Evolutionary conservation across 2,329 filamentous ascomycete species (phyloP), one percentile per base, ranked within the genome.

Genomic region (Sarocladium brachiariae): DNA sequence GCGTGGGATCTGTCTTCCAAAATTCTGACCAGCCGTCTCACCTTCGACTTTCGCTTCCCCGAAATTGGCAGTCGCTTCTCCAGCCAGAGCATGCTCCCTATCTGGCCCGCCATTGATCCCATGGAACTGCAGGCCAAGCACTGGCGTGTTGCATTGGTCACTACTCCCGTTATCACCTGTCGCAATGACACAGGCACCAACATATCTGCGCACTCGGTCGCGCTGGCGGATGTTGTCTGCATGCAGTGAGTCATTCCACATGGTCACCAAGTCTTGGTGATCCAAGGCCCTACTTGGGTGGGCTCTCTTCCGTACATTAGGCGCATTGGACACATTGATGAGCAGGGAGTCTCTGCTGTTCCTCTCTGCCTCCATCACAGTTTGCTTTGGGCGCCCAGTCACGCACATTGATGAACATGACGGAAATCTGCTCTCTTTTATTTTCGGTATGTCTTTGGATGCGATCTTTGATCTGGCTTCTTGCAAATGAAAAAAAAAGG

Each of bases 121-220:
- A 60, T 67, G 50, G 65, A 71, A 49, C 61, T 80, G 18, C 75
- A 79, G 63, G 63, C 68, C 5, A 69, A 69, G 57, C 75, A 79
- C 57, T 74, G 68, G 63, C 72, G 77, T 4, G 61, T 81, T n/a
- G 72, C 73, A 50, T 66, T 80, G 2, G 73, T 77, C 24, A 73
- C 77, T 4, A 79, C 77, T 0, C 78, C 78, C 1, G 70, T 74
- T 8, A 70, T 81, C 41, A 79, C 75, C 2, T 71, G 77, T 56
- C 70, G 76, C 27, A 76, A 78, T 54, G 76, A 80, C 33, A 70
- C 64, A 2, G 74, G 72, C 13, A 58, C 62, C 39, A 70, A 68
- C 50, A 71, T 76, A 41, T 66, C 69, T 23, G 67, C 71, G 2
- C 71, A 70, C 51, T 70, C 70, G 6, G 64, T 77, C 19, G 61